phyloP scores from a whole-genome alignment of 2,329 filamentous ascomycete genomes.

The Erysiphe pulchra region DNA sequence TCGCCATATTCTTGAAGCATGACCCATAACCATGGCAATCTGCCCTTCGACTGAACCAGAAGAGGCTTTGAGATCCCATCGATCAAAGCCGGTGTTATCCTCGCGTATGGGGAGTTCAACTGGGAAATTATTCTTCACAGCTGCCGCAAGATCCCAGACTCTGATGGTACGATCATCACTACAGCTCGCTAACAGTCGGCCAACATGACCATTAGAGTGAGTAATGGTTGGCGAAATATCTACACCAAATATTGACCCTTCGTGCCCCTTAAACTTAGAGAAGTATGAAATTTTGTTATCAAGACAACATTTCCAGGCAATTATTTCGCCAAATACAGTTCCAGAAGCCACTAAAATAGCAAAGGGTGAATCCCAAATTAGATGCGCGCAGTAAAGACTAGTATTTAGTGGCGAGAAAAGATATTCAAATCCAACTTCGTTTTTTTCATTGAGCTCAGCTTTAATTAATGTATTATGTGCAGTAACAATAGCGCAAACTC shows the following conservation, averaged over 20 bases:
- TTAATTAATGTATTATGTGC: conserved; percentile 63
- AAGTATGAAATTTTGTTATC: conserved; percentile 18
- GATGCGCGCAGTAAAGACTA: conserved; percentile 64
- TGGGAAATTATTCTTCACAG: not conserved
- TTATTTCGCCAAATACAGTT: conserved; percentile 82
- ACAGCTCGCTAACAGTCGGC: conserved; percentile 60
- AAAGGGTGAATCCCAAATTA: conserved; percentile 32
- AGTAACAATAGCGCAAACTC: conserved; percentile 38
- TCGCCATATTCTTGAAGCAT: conserved; percentile 73
- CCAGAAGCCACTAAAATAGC: conserved; percentile 58
- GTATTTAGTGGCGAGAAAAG: conserved; percentile 45
- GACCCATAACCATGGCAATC: conserved; percentile 57
- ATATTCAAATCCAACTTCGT: conserved; percentile 19
- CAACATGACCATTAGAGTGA: conserved; percentile 15
- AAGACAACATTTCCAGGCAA: conserved; percentile 52
- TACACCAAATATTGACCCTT: conserved; percentile 85
- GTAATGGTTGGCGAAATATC: conserved; percentile 37
- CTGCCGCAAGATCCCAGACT: conserved; percentile 46
- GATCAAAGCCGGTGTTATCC: conserved; percentile 38
- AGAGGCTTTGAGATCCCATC: conserved; percentile 13
- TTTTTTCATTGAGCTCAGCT: conserved; percentile 15
- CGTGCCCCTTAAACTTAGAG: conserved; percentile 40
- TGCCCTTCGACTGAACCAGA: conserved; percentile 18
- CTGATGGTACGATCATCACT: conserved; percentile 83
- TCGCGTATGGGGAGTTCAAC: not conserved